Evolutionary conservation across 768 basidiomycete genomes (phyloP), one percentile per base, ranked within the genome.

Genomic region (Xanthoconium purpureum): DNA sequence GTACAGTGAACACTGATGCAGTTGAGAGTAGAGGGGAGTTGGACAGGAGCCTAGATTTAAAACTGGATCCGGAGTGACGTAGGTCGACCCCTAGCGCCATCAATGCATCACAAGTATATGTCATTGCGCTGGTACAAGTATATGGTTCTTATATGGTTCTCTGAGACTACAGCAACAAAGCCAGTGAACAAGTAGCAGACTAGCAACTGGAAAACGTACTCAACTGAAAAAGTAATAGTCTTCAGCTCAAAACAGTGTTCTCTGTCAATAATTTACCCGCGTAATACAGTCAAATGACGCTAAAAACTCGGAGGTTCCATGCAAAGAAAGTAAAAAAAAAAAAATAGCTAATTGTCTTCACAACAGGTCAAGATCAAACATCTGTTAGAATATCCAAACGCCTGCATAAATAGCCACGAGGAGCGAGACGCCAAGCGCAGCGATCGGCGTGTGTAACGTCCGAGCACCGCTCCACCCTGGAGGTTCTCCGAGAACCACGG

Each of bases 401-500:
- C 48, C 48, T 1, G 59, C 48, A 28, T 45, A 66, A 15, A 62
- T 32, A 14, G 50, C 57, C 17, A 10, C 38, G 33, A 71, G 10
- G 2, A 65, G 24, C 9, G 60, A 60, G 1, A 54, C 29, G 17
- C 52, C 52, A 28, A 71, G 43, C 8, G 28, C 58, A 44, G 42
- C 11, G 6, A 52, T 45, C 4, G 70, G 54, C 35, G 46, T 44
- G 18, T 54, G 61, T 29, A 49, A 29, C 11, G 44, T 48, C 47
- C 20, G 30, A 13, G 59, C 54, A 32, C 70, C 57, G 50, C 45
- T 81, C 80, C 77, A 82, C 24, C 86, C 84, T 17, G 87, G 84
- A 13, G 88, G 87, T 33, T 79, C 63, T 10, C 90, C 89, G 12
- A 92, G 78, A 9, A 77, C 76, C 9, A 84, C 73, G 20, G 79